Evolutionary conservation across 805 yeast genomes (phyloP), one percentile per base, ranked within the genome.

Genomic region (Saturnispora gosingensis): DNA sequence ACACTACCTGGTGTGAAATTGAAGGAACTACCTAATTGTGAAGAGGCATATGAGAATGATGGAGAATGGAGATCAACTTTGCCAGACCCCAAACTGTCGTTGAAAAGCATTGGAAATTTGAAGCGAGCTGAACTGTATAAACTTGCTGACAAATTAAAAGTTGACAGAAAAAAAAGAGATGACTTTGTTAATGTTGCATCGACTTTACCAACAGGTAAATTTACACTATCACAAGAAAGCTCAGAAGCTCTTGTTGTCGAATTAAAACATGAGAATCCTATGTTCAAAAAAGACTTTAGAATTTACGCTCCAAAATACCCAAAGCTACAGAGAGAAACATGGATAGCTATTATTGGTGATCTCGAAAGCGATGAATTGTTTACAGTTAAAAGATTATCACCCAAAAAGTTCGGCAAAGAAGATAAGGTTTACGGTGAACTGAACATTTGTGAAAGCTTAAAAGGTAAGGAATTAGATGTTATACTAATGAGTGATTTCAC

Each of bases 291-390:
- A 3, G 89, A 83, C 44, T 85, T 81, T 70, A 78, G 78, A 56
- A 77, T 88, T 48, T 80, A 82, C 60, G 74, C 90, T 52, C 91
- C 95, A 2, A 79, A 78, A 59, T 93, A 87, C 69, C 95, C 96
- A 44, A 91, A 93, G 66, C 72, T 82, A 2, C 99, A 93, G 67
- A 83, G 88, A 61, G 98, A 93, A 64, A 81, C 95, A 0, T 93
- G 99, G 98, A 88, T 91, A 65, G 76, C 82, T 9, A 77, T 91
- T 46, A 58, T 82, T 9, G 70, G 77, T 54, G 80, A 81, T 55
- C 67, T 68, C 27, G 67, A 69, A 6, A 70, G 66, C 2, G 75
- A 75, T 44, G 86, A 82, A 59, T 63, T 91, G 27, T 66, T 76
- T 38, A 72, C 83, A 42, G 69, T 91, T 44, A 88, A 87, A 61